phyloP scores from a whole-genome alignment of 2,329 filamentous ascomycete species.

The Pyricularia pennisetigena region DNA sequence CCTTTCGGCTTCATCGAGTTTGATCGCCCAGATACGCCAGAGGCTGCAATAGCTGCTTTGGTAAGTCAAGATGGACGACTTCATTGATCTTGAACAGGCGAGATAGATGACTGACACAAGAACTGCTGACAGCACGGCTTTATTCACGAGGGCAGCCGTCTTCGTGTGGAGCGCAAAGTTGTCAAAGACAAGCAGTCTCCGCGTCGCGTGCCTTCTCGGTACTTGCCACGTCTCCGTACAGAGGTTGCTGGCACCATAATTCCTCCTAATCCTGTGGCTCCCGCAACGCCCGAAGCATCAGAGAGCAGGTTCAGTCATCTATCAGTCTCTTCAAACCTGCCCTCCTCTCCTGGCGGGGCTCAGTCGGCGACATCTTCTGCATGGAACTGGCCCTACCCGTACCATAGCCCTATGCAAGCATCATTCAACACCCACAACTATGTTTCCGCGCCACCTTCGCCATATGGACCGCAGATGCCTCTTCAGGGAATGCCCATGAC shows the following conservation, averaged over 20 bases:
- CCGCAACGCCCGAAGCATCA: neutral
- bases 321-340: neutral
- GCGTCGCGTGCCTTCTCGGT: neutral
- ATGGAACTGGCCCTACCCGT: slow-evolving; percentile 3
- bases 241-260: neutral
- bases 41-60: slow-evolving; percentile 3
- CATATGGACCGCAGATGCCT: neutral
- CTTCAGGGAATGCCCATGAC: neutral
- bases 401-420: neutral
- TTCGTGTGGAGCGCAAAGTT: slow-evolving; percentile 5
- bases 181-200: slow-evolving; percentile 1
- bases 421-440: slow-evolving; percentile 1
- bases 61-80: neutral
- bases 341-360: neutral
- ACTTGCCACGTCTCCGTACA: neutral
- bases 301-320: neutral
- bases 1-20: slow-evolving; percentile 21
- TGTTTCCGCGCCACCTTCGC: neutral
- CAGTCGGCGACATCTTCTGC: neutral
- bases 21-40: slow-evolving; percentile 11
- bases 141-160: neutral
- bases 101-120: neutral
- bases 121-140: neutral
- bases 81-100: neutral
- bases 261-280: neutral